These are phyloP conservation scores for Brasilioporus rufonigricans DNA, from an alignment of 768 basidiomycete species.

Conservation along the genomic window DNA sequence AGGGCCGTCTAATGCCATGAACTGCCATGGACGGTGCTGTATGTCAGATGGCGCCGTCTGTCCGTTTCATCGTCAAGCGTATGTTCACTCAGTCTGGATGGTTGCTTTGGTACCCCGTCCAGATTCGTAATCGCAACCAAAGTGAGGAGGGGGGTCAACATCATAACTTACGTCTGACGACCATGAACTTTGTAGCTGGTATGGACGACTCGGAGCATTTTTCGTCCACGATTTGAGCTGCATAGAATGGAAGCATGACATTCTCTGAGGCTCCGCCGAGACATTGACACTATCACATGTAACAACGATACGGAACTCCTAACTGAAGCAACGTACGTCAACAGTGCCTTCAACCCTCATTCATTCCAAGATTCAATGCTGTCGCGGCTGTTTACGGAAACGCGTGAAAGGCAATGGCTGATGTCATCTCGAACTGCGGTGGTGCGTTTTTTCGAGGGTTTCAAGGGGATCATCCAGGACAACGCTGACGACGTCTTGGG, in stretches of 20 bases:
- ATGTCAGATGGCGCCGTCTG: not conserved
- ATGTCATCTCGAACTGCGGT: slow-evolving; percentile 1
- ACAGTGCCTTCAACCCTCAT: slow-evolving; percentile 1
- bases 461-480: slow-evolving; percentile 28
- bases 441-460: slow-evolving; percentile 11
- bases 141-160: not conserved
- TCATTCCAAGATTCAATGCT: slow-evolving; percentile 40
- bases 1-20: too few species aligned
- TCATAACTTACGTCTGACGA: not conserved
- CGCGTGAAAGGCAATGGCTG: slow-evolving; percentile 5
- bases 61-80: not conserved
- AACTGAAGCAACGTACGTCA: slow-evolving; percentile 4
- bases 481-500: slow-evolving; percentile 23
- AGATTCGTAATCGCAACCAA: not conserved
- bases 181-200: not conserved
- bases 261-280: not conserved
- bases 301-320: slow-evolving; percentile 12
- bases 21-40: not conserved
- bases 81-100: not conserved
- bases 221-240: not conserved
- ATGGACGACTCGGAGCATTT: not conserved
- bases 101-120: not conserved
- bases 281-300: slow-evolving; percentile 1
- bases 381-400: slow-evolving; percentile 23
- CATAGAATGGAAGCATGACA: not conserved